These are phyloP conservation scores for Talaromyces islandicus DNA, from an alignment of 2,329 filamentous ascomycete genomes.

Conservation along the genomic window DNA sequence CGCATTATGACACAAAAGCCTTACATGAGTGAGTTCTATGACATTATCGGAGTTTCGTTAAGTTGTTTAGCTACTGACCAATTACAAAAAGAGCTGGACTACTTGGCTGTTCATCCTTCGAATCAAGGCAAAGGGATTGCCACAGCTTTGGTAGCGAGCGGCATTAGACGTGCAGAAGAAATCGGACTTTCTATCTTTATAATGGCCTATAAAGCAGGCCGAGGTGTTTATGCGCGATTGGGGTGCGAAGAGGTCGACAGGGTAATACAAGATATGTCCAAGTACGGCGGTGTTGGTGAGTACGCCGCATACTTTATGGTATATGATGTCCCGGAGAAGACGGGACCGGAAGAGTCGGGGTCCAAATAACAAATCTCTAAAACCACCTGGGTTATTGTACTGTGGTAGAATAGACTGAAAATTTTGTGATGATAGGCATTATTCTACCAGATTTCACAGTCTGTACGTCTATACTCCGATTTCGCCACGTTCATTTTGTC, in stretches of 20 bases:
- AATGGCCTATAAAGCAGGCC: not conserved
- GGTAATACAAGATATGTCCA: not conserved
- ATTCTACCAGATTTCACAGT: no score
- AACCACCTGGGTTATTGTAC: no score
- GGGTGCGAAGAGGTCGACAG: not conserved
- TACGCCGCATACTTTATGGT: not conserved
- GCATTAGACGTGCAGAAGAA: not conserved
- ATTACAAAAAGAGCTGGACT: not conserved
- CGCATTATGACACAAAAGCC: not conserved
- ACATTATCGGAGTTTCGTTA: not conserved
- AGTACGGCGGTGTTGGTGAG: not conserved
- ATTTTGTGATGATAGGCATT: no score
- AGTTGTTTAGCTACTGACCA: not conserved
- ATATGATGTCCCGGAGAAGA: not conserved
- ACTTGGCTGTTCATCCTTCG: not conserved
- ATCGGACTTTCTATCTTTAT: not conserved
- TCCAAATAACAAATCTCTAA: no score
- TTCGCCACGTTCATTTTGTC: no score
- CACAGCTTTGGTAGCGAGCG: not conserved
- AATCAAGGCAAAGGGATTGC: not conserved
- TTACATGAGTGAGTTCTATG: not conserved
- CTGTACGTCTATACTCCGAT: no score
- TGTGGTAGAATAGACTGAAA: no score
- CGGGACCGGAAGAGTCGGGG: no score
- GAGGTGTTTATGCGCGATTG: not conserved